phyloP scores from a whole-genome alignment of 2,329 filamentous ascomycete species.

The Fusarium sp. region DNA sequence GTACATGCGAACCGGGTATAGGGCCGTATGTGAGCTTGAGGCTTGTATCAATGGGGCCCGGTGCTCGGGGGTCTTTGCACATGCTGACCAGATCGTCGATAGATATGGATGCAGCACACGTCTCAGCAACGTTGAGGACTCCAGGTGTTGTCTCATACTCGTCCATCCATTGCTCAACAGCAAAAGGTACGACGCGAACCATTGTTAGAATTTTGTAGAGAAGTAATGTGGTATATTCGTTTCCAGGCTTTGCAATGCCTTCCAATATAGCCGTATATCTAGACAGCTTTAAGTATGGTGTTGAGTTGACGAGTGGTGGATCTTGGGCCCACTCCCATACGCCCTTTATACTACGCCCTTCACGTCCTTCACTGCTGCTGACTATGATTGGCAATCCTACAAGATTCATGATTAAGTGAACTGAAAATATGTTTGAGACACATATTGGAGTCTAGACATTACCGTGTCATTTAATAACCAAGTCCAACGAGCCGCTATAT shows the following conservation, averaged over 20 bases:
- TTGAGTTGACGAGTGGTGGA: not conserved
- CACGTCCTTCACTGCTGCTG: slow-evolving; percentile 5
- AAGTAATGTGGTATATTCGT: not conserved
- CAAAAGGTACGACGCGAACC: slow-evolving; percentile 71
- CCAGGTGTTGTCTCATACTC: slow-evolving; percentile 67
- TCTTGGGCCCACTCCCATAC: not conserved
- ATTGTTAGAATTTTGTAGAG: slow-evolving; percentile 51
- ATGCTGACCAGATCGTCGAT: slow-evolving; percentile 74
- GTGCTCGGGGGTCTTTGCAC: slow-evolving; percentile 63
- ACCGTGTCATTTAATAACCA: not conserved
- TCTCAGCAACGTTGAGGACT: slow-evolving; percentile 81
- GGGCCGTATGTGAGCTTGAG: slow-evolving; percentile 78
- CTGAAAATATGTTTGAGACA: too few species aligned
- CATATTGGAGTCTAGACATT: too few species aligned
- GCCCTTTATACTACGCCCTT: not conserved
- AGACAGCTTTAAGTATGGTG: slow-evolving; percentile 5
- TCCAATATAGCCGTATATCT: not conserved
- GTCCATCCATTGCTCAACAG: slow-evolving; percentile 80
- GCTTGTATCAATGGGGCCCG: slow-evolving; percentile 60
- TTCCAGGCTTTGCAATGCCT: not conserved
- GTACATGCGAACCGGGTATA: slow-evolving; percentile 74
- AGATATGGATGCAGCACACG: slow-evolving; percentile 81
- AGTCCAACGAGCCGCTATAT: not conserved
- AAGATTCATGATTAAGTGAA: too few species aligned
- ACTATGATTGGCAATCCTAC: not conserved